Evolutionary conservation across 768 basidiomycete genomes (phyloP), one percentile per base, ranked within the genome.

Genomic region (Phlebiopsis gigantea): DNA sequence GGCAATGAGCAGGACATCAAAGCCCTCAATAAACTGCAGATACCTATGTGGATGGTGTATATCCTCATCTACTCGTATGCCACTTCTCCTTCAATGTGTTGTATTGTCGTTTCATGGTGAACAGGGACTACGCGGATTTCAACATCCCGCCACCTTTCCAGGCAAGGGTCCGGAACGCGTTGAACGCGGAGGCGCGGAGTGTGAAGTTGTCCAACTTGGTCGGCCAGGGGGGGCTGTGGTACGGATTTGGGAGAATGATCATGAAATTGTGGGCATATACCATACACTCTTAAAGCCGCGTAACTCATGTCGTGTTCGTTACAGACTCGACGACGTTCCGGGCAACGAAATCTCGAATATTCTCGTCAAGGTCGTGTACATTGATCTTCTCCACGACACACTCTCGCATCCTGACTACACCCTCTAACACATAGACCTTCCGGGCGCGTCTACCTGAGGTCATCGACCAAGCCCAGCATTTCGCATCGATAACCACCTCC

Each of bases 1-100:
- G 90, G 92, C 24, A 81, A 81, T 53, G 90, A 94, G 44, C 82
- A 83, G 68, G 87, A 96, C 70, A 91, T 98, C 56, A 82, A 85
- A 57, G 77, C 83, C 14, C 72, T 79, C 28, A 84, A 82, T 66
- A 96, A 93, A 68, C 73, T 88, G 1, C 87, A 90, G 62, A 75
- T 98, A 9, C 93, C 95, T 2, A 81, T 94, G 62, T 98, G 95
- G 95, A 79, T 98, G 49, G 90, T 88, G 0, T 90, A 93, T 63
- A 89, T 87, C 53, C 77, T 96, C 55, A 81, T 93, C 48, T 85
- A 86, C 65, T 88, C 89, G 90, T 93, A 31, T 52, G 78, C 67
- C 34, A 17, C 21, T 4, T 26, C 12, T 9, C 10, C 19, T 44
- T 46, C 28, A 19, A 19, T n/a, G 21, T n/a, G 15, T 7, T n/a